Percentiles rank a stretch among this genome's conserved stretches.
Conservation (phyloP, 2,329 filamentous ascomycete species). For the Colletotrichum godetiae region DNA sequence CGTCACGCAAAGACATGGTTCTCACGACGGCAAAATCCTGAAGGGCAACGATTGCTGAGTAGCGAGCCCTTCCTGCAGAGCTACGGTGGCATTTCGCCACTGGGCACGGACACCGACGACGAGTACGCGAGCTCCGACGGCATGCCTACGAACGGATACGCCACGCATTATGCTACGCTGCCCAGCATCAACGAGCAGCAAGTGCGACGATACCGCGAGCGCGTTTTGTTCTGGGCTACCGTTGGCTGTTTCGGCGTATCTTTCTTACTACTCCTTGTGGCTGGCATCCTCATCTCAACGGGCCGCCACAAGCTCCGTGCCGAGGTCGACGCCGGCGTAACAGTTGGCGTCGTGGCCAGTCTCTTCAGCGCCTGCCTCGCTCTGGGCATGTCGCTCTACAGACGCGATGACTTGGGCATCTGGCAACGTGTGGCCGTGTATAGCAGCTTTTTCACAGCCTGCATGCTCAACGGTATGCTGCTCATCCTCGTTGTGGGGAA, state of each 20-base stretch:
- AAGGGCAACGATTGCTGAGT: constrained; percentile 19
- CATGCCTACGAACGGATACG: constrained; percentile 60
- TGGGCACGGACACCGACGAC: constrained; percentile 53
- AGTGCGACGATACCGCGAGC: constrained; percentile 62
- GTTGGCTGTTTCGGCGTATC: constrained; percentile 68
- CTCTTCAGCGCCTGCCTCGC: constrained; percentile 72
- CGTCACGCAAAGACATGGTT: constrained; percentile 66
- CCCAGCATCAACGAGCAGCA: constrained; percentile 64
- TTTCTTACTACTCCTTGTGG: constrained; percentile 72
- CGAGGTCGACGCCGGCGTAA: constrained; percentile 80
- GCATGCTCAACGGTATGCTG: constrained; percentile 57
- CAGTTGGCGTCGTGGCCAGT: constrained; percentile 75
- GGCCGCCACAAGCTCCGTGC: constrained; percentile 74
- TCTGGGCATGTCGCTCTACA: constrained; percentile 68
- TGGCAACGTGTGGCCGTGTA: constrained; percentile 55
- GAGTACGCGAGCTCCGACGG: constrained; percentile 66
- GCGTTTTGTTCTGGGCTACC: constrained; percentile 65
- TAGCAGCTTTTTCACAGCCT: constrained; percentile 49
- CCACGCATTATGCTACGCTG: constrained; percentile 63
- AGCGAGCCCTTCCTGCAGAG: constrained; percentile 22
- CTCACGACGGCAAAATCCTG: constrained; percentile 35
- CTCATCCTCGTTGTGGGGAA: constrained; percentile 55
- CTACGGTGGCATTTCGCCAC: constrained; percentile 38
- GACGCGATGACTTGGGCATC: constrained; percentile 56
- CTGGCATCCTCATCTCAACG: constrained; percentile 73